These are phyloP conservation scores for Atalantia buxifolia DNA, from an alignment of 345 rosid genomes.

Conservation along the genomic window DNA sequence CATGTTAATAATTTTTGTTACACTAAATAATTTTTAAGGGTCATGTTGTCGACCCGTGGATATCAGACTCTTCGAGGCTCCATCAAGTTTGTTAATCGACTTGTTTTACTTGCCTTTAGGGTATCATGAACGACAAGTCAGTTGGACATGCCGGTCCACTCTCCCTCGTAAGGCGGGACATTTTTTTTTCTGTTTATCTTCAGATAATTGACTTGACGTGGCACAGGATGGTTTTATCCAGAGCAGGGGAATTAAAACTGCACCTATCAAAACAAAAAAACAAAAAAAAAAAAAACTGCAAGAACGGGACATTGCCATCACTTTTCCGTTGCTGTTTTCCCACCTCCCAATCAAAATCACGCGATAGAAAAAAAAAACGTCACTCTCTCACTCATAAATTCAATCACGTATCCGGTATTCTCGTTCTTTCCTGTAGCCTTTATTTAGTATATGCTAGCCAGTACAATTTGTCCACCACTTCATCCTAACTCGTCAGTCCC, in stretches of 20 bases:
- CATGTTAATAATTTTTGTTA: too few relatives aligned
- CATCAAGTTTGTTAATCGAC: too few relatives aligned
- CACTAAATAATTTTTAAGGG: too few relatives aligned
- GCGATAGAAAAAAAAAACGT: not conserved
- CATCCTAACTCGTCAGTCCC: not conserved
- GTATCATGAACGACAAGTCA: not conserved
- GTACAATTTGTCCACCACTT: not conserved
- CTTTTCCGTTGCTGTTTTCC: not conserved
- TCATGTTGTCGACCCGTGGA: too few relatives aligned
- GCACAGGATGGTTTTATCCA: not conserved
- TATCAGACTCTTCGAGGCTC: too few relatives aligned
- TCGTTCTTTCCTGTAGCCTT: not conserved
- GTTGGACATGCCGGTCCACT: not conserved
- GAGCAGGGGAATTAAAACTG: accelerated
- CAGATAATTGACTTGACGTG: not conserved
- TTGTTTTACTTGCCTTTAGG: not conserved
- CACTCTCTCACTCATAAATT: not conserved
- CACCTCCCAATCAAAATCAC: not conserved
- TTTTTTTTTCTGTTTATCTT: not conserved
- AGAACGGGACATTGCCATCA: too few relatives aligned
- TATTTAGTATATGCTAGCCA: not conserved
- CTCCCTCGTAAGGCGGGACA: too few relatives aligned
- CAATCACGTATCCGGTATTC: not conserved
- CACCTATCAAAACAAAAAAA: too few relatives aligned
- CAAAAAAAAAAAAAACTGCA: too few relatives aligned